Base-by-base conservation (phyloP, 2,329 filamentous ascomycete genomes). In the Aspergillus thermomutatus region DNA sequence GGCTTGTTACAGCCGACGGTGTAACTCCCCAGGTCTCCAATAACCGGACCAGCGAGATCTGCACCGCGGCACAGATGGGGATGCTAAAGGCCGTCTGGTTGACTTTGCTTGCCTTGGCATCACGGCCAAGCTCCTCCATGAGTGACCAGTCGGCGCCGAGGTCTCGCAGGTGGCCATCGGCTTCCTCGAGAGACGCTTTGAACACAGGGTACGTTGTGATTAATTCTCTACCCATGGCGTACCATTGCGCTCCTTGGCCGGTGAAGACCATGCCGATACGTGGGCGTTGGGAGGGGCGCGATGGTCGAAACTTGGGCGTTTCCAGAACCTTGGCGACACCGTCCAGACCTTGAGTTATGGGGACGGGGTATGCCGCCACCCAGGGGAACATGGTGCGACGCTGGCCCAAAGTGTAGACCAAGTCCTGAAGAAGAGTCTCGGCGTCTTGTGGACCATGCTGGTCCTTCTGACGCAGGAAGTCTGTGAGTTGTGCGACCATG, bases 11-110 rank as follows among this genome's bases (percentile, higher is more conserved):
- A 3, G 69, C 70, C 0, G 60, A 49, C 0, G 79, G 79, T 9
- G 54, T 53, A 17, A 82, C 66, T 0, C 72, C 72, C 72, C 74
- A 81, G 1, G 74, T 75, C 25, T 71, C 51, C 2, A 83, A 64
- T 2, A 83, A 65, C 10, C 77, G 71, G 0, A 76, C 71, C 3
- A 83, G 59, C 0, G 74, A 76, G 3, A 83, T 62, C 61, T 83
- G 82, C 0, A 83, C 60, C 0, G 80, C 77, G 0, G 78, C 80
- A 58, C 73, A 56, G 1, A 59, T 25, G 2, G 66, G 64, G 17
- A 63, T 59, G 11, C 46, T 51, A 5, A 57, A 37, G 4, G 56
- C 21, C 14, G 45, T 52, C n/a, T 23, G 23, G 23, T 28, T 52
- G 28, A 49, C 14, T 2, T 4, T 40, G 4, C 25, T n/a, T 53